These are phyloP conservation scores for Chaetomium globosum DNA, from an alignment of 2,329 filamentous ascomycete species.

Conservation along the genomic window DNA sequence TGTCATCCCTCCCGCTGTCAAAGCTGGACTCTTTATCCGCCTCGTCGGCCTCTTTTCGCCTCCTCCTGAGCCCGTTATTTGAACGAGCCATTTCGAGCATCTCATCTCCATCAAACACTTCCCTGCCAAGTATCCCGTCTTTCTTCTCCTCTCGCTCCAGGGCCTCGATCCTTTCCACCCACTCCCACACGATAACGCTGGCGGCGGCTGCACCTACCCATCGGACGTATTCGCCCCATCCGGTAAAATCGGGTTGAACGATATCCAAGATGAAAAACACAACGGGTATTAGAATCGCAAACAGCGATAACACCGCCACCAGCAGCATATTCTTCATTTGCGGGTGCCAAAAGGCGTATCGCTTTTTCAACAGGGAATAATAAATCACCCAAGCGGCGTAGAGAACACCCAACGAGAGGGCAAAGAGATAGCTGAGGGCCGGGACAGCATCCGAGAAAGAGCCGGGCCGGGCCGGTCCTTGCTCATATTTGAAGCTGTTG, in stretches of 20 bases:
- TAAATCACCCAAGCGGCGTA: conserved; percentile 95
- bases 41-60: conserved; percentile 41
- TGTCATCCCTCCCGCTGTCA: conserved; percentile 25
- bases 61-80: conserved; percentile 52
- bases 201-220: conserved; percentile 96
- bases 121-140: conserved; percentile 85
- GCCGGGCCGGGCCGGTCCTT: conserved; percentile 60
- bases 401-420: conserved; percentile 79
- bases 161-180: conserved; percentile 93
- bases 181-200: conserved; percentile 97
- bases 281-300: conserved; percentile 83
- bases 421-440: conserved; percentile 86
- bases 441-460: conserved; percentile 89
- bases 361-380: conserved; percentile 87
- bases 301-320: conserved; percentile 75
- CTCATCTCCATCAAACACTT: conserved; percentile 92
- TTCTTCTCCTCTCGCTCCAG: conserved; percentile 91
- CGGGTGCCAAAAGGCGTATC: conserved; percentile 86
- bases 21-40: conserved; percentile 37
- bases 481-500: conserved; percentile 73
- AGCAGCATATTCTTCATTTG: conserved; percentile 88
- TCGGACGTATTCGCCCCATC: conserved; percentile 92
- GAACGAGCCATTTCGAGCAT: conserved; percentile 70
- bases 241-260: conserved; percentile 78
- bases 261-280: conserved; percentile 95